Conservation (phyloP, 768 basidiomycete species). For the Suillus ampliporus region DNA sequence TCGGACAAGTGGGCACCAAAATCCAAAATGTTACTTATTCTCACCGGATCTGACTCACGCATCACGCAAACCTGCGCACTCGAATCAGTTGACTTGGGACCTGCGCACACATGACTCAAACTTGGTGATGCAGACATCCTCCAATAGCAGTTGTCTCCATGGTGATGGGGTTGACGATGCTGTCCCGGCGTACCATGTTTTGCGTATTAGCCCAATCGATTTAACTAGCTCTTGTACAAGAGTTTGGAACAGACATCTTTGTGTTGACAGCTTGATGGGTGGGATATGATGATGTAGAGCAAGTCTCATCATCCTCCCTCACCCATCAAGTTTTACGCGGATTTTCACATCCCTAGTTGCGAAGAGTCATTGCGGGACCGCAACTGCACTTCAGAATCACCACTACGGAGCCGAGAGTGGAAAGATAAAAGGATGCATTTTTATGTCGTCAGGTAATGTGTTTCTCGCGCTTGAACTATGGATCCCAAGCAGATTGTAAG, state of each 20-base stretch:
- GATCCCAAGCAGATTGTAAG: neutral
- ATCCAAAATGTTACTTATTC: neutral
- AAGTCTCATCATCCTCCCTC: neutral
- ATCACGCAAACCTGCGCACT: neutral
- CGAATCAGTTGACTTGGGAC: neutral
- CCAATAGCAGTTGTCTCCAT: neutral
- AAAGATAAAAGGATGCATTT: neutral
- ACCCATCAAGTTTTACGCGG: neutral
- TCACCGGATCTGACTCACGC: neutral
- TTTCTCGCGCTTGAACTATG: neutral
- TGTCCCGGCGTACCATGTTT: neutral
- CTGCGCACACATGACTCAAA: neutral
- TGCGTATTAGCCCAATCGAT: neutral
- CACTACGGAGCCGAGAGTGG: neutral
- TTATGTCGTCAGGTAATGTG: neutral
- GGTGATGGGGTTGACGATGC: neutral
- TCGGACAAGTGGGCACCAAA: neutral
- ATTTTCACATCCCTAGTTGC: neutral
- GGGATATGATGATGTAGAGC: neutral
- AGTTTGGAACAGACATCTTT: neutral
- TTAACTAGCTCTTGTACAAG: neutral
- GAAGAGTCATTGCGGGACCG: slow-evolving; percentile 1
- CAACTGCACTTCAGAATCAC: neutral
- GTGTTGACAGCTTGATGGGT: neutral
- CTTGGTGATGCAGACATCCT: neutral